phyloP scores from a whole-genome alignment of 345 rosid genomes.

The Dimocarpus longan region DNA sequence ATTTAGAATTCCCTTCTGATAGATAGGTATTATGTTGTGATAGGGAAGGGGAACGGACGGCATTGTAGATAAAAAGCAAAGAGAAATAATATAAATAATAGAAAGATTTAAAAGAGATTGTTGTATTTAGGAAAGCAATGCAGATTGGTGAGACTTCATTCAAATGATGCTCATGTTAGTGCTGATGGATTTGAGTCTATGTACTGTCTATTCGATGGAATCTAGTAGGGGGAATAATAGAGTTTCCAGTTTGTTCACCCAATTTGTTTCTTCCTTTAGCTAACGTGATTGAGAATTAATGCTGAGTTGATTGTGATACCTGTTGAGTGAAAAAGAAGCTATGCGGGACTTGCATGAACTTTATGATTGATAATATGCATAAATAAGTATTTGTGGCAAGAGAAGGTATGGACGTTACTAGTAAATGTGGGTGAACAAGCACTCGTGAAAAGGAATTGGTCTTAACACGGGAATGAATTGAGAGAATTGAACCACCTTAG shows the following conservation, averaged over 20 bases:
- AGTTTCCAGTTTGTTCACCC: background rate
- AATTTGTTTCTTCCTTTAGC: background rate
- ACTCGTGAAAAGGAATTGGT: too few relatives aligned
- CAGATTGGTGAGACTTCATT: constrained; percentile 4
- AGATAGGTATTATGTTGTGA: constrained; percentile 35
- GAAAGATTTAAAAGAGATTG: background rate
- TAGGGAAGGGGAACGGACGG: constrained; percentile 25
- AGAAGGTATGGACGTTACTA: too few relatives aligned
- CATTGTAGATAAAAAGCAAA: constrained; percentile 42
- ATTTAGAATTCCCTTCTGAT: constrained; percentile 70
- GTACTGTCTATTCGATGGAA: background rate
- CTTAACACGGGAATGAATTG: too few relatives aligned
- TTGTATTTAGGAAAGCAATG: background rate
- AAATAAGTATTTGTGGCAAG: too few relatives aligned
- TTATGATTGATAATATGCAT: too few relatives aligned
- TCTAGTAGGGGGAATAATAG: background rate
- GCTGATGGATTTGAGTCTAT: constrained; percentile 16
- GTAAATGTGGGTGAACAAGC: too few relatives aligned
- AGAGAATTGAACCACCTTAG: too few relatives aligned
- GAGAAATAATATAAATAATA: constrained; percentile 24
- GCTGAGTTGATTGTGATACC: too few relatives aligned
- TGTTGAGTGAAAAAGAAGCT: too few relatives aligned
- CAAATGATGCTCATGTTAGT: constrained; percentile 13
- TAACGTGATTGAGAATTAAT: too few relatives aligned
- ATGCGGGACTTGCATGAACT: too few relatives aligned